Conservation (phyloP, 345 rosid genomes). For the Salix koriyanagi region DNA sequence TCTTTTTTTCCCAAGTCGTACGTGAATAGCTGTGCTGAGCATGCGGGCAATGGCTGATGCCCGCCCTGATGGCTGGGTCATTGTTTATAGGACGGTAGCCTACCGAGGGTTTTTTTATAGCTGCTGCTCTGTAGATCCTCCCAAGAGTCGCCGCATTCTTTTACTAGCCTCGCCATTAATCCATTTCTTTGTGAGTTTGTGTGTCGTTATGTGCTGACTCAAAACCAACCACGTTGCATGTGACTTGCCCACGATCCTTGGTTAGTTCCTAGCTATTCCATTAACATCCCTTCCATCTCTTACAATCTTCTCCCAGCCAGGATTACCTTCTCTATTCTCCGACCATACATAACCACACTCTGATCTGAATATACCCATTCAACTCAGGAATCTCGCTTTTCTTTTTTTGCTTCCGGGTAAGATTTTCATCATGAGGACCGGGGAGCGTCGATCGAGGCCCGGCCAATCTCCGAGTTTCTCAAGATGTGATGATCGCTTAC, state of each 20-base stretch:
- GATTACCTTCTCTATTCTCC: not conserved
- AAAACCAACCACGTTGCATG: not conserved
- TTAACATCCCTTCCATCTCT: not conserved
- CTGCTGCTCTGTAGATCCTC: not conserved
- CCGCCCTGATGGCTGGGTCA: constrained; percentile 1
- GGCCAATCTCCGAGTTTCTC: not conserved
- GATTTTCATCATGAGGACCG: not conserved
- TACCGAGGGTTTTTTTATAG: not conserved
- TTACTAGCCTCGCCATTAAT: not conserved
- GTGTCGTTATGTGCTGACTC: not conserved
- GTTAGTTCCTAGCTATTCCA: too few species aligned
- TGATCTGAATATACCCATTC: not conserved
- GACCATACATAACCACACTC: not conserved
- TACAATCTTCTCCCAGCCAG: not conserved
- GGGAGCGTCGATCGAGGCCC: not conserved
- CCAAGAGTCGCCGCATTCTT: constrained; percentile 16
- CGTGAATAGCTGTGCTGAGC: not conserved
- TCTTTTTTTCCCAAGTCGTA: too few species aligned
- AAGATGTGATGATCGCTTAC: too few species aligned
- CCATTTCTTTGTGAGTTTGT: not conserved
- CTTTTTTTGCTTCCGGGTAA: not conserved
- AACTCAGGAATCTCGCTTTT: not conserved
- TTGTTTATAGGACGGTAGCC: not conserved
- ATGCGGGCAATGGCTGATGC: not conserved
- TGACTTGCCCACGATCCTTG: not conserved